Conservation (phyloP, 2,329 filamentous ascomycete species). For the Helotiales sp. region DNA sequence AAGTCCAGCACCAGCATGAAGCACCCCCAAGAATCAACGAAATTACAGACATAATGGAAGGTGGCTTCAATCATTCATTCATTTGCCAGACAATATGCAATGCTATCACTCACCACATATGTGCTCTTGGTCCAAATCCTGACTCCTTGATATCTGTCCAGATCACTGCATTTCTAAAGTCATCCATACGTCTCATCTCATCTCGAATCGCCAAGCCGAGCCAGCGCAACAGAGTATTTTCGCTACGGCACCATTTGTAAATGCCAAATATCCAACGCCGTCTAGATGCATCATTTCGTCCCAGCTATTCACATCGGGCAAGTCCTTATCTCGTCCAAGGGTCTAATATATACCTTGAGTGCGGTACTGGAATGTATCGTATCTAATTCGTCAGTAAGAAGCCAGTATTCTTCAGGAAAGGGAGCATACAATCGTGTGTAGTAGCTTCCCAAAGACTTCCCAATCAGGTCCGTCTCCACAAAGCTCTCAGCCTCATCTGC, state of each 20-base stretch:
- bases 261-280: conserved; percentile 28
- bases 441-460: conserved; percentile 82
- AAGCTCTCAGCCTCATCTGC: conserved; percentile 79
- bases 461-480: conserved; percentile 77
- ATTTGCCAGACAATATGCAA: neutral
- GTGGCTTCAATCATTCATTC: conserved; percentile 1
- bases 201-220: neutral
- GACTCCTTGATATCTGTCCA: neutral
- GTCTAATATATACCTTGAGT: conserved; percentile 81
- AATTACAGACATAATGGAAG: neutral
- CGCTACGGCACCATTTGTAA: conserved; percentile 12
- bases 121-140: neutral
- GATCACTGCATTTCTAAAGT: neutral
- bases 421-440: conserved; percentile 74
- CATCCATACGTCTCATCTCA: neutral
- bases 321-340: conserved; percentile 3
- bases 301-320: conserved; percentile 9
- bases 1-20: too few relatives aligned
- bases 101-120: neutral
- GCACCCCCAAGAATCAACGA: too few relatives aligned
- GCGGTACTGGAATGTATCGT: conserved; percentile 84
- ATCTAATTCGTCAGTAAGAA: conserved; percentile 47
- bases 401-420: neutral
- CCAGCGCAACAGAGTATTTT: neutral
- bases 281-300: conserved; percentile 16